Base-by-base conservation (phyloP, 2,329 filamentous ascomycete species). In the Cladophialophora psammophila region DNA sequence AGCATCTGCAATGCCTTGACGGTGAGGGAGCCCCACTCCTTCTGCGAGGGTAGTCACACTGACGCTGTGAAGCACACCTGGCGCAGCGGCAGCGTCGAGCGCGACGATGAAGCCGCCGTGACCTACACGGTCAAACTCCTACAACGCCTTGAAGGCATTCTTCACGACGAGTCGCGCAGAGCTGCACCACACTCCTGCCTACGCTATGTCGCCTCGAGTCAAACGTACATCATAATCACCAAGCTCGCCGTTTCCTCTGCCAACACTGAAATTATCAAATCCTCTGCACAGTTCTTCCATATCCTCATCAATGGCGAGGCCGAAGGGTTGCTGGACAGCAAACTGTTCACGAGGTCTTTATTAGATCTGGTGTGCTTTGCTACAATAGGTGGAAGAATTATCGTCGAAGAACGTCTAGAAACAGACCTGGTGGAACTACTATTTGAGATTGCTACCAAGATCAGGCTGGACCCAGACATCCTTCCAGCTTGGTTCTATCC, bases 401-500 rank as follows among this genome's bases (percentile, higher is more conserved):
- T 73, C 34, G 69, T 94, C 3, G 88, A 90, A 42, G 85, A 89
- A 61, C 92, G 97, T 65, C 94, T 92, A 10, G 94, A 98, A 78
- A 91, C 91, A 9, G 89, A 93, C 66, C 89, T 98, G 56, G 92
- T 98, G 60, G 94, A 99, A 81, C 82, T 99, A 64, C 87, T 96
- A 53, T 99, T 99, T 81, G 96, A 94, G 69, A 94, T 99, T 72
- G 93, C 95, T 20, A 96, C 95, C 72, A 98, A 98, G 84, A 97
- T 99, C 73, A 87, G 95, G 54, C 83, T 97, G 68, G 91, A 96
- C 73, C 94, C 95, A 4, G 87, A 90, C 66, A 94, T 98, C 63
- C 81, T 99, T 55, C 87, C 92, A 1, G 91, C 93, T 15, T 99
- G 95, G 95, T 99, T 99, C 80, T 91, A 90, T 71, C 87, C 88